A percentile compares a stretch with the other conserved stretches of the same genome.
Conservation (phyloP, 192 early-diverging fungal genomes). For the Linnemannia schmuckeri region DNA sequence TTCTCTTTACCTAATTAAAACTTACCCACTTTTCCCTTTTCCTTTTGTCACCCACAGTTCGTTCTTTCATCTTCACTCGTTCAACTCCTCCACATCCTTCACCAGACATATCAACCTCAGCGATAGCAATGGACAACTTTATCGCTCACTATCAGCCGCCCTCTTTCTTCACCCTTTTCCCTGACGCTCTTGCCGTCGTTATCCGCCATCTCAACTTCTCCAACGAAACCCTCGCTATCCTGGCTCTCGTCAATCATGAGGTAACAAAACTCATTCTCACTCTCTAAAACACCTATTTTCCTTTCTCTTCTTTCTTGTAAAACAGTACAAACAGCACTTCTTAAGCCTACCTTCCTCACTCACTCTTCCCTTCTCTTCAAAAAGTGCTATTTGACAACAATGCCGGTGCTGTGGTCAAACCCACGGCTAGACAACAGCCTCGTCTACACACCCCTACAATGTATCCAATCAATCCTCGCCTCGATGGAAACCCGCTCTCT, state of each 20-base stretch:
- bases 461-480: conserved; percentile 35
- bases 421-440: conserved; percentile 38
- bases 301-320: neutral
- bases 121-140: conserved; percentile 17
- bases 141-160: conserved; percentile 13
- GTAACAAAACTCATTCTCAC: neutral
- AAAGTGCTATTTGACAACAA: conserved; percentile 39
- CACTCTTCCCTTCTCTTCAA: neutral
- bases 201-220: conserved; percentile 6
- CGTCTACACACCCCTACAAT: conserved; percentile 44
- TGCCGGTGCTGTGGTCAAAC: conserved; percentile 25
- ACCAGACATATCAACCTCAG: neutral
- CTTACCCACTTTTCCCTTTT: neutral
- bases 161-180: conserved; percentile 47
- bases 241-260: conserved; percentile 48
- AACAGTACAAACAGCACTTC: neutral
- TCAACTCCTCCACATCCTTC: neutral
- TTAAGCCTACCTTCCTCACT: neutral
- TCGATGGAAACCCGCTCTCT: conserved; percentile 14
- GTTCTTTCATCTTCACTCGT: neutral
- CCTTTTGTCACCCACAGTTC: neutral
- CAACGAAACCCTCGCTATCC: conserved; percentile 29
- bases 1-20: neutral
- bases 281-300: neutral
- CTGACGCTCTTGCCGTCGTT: conserved; percentile 37